phyloP scores from a whole-genome alignment of 2,329 filamentous ascomycete genomes.

The Neopestalotiopsis clavispora region DNA sequence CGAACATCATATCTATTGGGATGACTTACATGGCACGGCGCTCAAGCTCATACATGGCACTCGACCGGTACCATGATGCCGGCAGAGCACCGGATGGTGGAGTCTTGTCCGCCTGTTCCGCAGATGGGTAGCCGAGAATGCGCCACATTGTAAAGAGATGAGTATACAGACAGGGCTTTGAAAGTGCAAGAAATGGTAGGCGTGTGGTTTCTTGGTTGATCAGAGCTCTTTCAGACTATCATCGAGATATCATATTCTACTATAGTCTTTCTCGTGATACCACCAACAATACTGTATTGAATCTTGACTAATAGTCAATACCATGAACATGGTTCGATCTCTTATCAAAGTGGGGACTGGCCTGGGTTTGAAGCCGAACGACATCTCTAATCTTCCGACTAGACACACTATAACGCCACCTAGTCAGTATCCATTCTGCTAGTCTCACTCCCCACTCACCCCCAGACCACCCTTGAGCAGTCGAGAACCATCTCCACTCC shows the following conservation, averaged over 20 bases:
- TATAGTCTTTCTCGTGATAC: neutral
- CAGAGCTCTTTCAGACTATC: neutral
- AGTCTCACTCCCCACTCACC: slow-evolving; percentile 2
- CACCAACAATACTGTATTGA: neutral
- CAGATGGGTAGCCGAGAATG: neutral
- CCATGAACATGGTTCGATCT: neutral
- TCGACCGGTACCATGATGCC: slow-evolving; percentile 48
- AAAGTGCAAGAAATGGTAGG: neutral
- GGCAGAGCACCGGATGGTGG: slow-evolving; percentile 36
- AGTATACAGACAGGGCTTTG: neutral
- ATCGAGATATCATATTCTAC: neutral
- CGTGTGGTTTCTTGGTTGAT: neutral
- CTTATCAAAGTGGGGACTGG: neutral
- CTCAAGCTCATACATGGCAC: slow-evolving; percentile 50
- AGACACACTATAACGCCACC: neutral
- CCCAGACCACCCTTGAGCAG: too few relatives aligned
- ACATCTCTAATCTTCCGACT: neutral
- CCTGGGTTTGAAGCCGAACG: neutral
- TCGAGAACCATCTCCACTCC: neutral
- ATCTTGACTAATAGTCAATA: neutral
- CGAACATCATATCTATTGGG: too few relatives aligned
- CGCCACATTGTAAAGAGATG: neutral
- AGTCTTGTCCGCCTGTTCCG: slow-evolving; percentile 10
- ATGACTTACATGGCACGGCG: slow-evolving; percentile 40
- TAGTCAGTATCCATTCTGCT: neutral